Conservation (phyloP, 1,284 basidiomycete species). For the Serendipita sp. region DNA sequence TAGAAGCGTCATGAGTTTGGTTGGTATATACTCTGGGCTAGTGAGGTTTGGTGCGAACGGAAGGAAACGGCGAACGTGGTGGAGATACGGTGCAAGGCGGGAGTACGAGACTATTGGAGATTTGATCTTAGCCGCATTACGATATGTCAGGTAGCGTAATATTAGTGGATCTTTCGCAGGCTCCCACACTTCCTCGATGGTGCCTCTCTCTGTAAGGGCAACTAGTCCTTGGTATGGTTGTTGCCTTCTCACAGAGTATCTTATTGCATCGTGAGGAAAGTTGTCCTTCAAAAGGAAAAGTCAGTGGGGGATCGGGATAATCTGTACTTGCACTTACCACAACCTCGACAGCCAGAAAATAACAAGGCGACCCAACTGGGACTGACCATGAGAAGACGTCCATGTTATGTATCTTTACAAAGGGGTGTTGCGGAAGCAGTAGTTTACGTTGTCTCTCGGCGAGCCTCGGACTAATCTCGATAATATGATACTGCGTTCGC, state of each 20-base stretch:
- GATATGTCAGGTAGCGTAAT: slow-evolving; percentile 51
- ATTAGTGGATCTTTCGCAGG: slow-evolving; percentile 79
- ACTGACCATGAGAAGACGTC: slow-evolving; percentile 82
- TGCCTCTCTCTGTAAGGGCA: slow-evolving; percentile 66
- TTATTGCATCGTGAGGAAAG: slow-evolving; percentile 89
- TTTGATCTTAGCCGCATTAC: slow-evolving; percentile 38
- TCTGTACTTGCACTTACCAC: slow-evolving; percentile 41
- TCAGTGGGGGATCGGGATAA: background rate
- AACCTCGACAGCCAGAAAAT: slow-evolving; percentile 89
- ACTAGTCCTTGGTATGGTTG: slow-evolving; percentile 78
- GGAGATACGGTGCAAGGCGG: slow-evolving; percentile 36
- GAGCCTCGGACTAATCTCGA: slow-evolving; percentile 81
- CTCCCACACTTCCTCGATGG: slow-evolving; percentile 78
- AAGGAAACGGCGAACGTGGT: slow-evolving; percentile 50
- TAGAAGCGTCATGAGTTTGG: slow-evolving; percentile 77
- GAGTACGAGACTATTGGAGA: slow-evolving; percentile 46
- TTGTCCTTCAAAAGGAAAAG: slow-evolving; percentile 57
- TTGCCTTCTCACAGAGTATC: slow-evolving; percentile 69
- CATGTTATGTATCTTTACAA: slow-evolving; percentile 61
- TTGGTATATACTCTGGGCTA: slow-evolving; percentile 83
- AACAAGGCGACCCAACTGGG: slow-evolving; percentile 72
- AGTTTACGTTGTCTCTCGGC: slow-evolving; percentile 57
- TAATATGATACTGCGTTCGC: slow-evolving; percentile 78
- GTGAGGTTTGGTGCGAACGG: slow-evolving; percentile 91
- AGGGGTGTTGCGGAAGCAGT: slow-evolving; percentile 39